Conservation (phyloP, 2,329 filamentous ascomycete species). For the Colletotrichum shisoi region DNA sequence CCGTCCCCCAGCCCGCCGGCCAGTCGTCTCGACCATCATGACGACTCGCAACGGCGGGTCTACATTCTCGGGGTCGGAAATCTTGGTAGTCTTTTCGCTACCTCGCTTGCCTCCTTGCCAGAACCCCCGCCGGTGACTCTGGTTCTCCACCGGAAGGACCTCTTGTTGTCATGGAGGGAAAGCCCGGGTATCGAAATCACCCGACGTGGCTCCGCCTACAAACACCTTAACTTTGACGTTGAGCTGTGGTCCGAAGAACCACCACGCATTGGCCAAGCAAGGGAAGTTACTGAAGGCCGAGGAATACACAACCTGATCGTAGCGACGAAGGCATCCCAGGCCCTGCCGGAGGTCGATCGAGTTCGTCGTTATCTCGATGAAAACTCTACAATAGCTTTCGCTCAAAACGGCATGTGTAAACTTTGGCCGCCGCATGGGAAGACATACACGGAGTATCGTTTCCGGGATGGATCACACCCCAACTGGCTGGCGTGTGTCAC, state of each 20-base stretch:
- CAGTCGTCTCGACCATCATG: neutral
- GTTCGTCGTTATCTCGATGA: constrained; percentile 69
- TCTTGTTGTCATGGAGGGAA: constrained; percentile 58
- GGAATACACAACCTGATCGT: constrained; percentile 77
- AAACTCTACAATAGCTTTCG: constrained; percentile 77
- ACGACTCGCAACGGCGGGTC: constrained; percentile 58
- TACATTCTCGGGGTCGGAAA: constrained; percentile 84
- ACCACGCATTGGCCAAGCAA: constrained; percentile 49
- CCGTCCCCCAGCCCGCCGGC: neutral
- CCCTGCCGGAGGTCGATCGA: constrained; percentile 66
- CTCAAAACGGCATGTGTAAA: constrained; percentile 87
- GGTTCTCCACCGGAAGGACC: constrained; percentile 71
- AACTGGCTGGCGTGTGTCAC: constrained; percentile 75
- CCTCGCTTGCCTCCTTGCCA: constrained; percentile 67
- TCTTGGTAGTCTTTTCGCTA: constrained; percentile 80
- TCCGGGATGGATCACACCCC: constrained; percentile 56
- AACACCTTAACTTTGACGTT: constrained; percentile 55
- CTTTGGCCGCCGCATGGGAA: constrained; percentile 63
- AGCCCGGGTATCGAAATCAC: constrained; percentile 56
- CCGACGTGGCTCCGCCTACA: constrained; percentile 47
- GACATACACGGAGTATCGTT: constrained; percentile 55
- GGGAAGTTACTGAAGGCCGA: constrained; percentile 52
- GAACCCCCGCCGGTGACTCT: constrained; percentile 78
- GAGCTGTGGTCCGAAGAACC: constrained; percentile 63
- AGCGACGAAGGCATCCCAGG: constrained; percentile 75